phyloP scores from a whole-genome alignment of 179 eudicot genomes.

The Corrigiola litoralis region DNA sequence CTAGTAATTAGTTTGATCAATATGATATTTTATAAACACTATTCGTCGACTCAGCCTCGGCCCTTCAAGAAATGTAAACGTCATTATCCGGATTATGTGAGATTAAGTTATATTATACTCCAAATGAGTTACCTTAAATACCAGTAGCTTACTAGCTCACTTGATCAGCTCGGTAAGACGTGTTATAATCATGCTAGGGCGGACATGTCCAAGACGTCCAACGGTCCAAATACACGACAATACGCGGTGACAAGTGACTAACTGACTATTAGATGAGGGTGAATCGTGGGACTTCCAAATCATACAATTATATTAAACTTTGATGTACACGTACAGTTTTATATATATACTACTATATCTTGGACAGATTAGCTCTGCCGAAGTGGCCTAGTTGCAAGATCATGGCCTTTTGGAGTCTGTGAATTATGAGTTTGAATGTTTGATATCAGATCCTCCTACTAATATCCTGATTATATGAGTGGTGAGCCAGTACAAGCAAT shows the following conservation, averaged over 20 bases:
- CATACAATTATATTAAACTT: not conserved
- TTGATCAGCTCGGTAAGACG: not conserved
- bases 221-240: conserved; percentile 4
- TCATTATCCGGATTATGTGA: too few species aligned
- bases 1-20: too few species aligned
- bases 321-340: too few species aligned
- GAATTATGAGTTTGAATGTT: not conserved
- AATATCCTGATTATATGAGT: not conserved
- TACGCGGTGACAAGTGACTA: conserved; percentile 24
- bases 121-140: not conserved
- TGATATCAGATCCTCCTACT: not conserved
- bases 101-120: not conserved
- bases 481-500: not conserved
- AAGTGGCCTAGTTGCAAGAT: not conserved
- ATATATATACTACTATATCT: not conserved
- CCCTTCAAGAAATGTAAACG: too few species aligned
- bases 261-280: not conserved
- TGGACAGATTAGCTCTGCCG: too few species aligned
- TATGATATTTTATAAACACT: too few species aligned
- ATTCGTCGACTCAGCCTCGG: too few species aligned
- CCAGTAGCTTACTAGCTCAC: too few species aligned
- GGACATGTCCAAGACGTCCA: conserved; percentile 7
- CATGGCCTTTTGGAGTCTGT: not conserved
- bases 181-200: conserved; percentile 21
- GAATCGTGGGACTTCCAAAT: not conserved